Evolutionary conservation across 768 basidiomycete species (phyloP), one percentile per base, ranked within the genome.

Genomic region (Boletales sp.): DNA sequence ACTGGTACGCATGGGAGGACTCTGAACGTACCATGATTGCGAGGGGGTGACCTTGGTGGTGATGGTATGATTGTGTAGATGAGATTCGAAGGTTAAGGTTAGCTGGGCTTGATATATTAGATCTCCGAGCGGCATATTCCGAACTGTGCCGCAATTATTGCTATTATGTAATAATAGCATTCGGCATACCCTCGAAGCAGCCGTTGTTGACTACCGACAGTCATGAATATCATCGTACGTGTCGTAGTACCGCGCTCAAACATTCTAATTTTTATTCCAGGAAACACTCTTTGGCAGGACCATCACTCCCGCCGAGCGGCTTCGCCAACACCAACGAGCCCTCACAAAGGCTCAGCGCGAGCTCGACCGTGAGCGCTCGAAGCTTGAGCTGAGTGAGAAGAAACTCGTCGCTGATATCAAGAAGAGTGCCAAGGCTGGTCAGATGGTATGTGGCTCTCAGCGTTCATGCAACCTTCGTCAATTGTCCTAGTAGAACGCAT

Each of bases 281-380:
- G 95, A 98, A 77, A 84, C 90, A 0, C 84, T 98, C 38, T 98
- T 98, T 67, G 95, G 95, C 10, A 86, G 92, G 41, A 85, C 90
- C 2, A 81, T 96, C 28, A 97, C 95, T 15, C 96, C 96, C 15
- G 95, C 95, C 21, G 96, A 99, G 71, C 86, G 94, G 49, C 80
- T 99, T 55, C 86, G 95, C 49, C 92, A 97, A 71, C 94, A 99
- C 68, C 96, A 99, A 69, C 87, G 95, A 33, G 83, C 93, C 3
- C 83, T 98, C 56, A 87, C 91, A 33, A 97, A 98, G 69, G 96
- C 96, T 8, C 94, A 98, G 72, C 86, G 96, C 42, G 96, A 98
- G 72, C 87, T 98, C 45, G 96, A 98, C 70, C 84, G 96, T 55
- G 96, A 99, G 72, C 86, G 92, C 53, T 74, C 78, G 32, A 98